Conservation (phyloP, 2,329 filamentous ascomycete genomes). For the Davidsoniella neocaledoniae region DNA sequence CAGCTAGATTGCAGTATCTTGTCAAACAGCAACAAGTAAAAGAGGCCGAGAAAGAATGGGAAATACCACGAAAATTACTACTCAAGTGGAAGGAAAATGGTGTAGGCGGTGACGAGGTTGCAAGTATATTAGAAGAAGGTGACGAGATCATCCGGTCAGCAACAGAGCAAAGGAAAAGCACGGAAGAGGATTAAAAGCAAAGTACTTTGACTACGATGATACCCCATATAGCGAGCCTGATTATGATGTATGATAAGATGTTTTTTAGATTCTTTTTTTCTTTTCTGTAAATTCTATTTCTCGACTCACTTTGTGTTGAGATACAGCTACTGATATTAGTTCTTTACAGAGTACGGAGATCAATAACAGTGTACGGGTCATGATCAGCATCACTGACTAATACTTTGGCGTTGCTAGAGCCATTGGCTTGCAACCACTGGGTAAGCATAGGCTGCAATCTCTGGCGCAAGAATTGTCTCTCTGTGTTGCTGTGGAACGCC, state of each 20-base stretch:
- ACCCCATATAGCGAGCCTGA: constrained; percentile 2
- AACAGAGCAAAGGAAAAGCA: constrained; percentile 4
- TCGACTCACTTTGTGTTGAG: not conserved
- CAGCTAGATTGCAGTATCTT: constrained; percentile 39
- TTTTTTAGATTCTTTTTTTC: not conserved
- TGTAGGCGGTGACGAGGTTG: constrained; percentile 37
- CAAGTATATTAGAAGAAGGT: constrained; percentile 35
- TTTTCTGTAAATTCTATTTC: not conserved
- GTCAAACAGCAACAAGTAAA: constrained; percentile 41
- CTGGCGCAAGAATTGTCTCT: constrained; percentile 62
- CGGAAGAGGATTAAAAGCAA: not conserved
- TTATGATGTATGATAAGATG: too few species aligned
- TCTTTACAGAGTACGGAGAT: constrained; percentile 25
- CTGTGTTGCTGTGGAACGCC: constrained; percentile 86
- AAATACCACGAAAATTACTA: constrained; percentile 33
- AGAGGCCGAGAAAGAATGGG: constrained; percentile 43
- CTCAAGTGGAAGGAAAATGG: constrained; percentile 37
- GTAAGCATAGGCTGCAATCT: constrained; percentile 52
- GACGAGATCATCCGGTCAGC: constrained; percentile 28
- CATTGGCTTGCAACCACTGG: constrained; percentile 35
- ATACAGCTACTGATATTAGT: not conserved
- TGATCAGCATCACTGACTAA: constrained; percentile 62
- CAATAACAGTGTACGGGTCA: constrained; percentile 74
- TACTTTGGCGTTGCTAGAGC: constrained; percentile 37
- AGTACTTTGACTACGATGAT: constrained; percentile 1